These are phyloP conservation scores for Calonectria montana DNA, from an alignment of 2,329 filamentous ascomycete genomes.

Conservation along the genomic window DNA sequence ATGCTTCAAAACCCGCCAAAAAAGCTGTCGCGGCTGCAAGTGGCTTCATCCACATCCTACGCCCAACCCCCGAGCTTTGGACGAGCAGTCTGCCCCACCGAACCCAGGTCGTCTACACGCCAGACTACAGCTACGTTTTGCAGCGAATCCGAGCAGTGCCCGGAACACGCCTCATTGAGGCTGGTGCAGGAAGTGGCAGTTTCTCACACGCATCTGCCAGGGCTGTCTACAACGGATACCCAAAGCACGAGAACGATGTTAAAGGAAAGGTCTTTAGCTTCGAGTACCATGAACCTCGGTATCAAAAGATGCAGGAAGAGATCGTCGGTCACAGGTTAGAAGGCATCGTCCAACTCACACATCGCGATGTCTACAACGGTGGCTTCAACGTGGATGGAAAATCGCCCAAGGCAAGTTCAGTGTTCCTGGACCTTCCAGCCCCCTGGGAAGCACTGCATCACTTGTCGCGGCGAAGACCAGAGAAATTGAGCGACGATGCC, in stretches of 20 bases:
- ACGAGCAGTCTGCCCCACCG: constrained; percentile 83
- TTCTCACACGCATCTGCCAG: constrained; percentile 84
- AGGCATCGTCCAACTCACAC: constrained; percentile 76
- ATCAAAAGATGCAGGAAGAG: constrained; percentile 75
- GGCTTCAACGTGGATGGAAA: constrained; percentile 74
- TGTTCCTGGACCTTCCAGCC: constrained; percentile 85
- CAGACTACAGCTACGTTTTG: constrained; percentile 87
- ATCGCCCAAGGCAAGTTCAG: constrained; percentile 73
- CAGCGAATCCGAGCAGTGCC: constrained; percentile 80
- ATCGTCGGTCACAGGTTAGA: constrained; percentile 75
- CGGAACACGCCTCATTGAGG: constrained; percentile 80
- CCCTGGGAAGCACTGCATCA: constrained; percentile 85
- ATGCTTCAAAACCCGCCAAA: constrained; percentile 53
- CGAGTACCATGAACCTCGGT: constrained; percentile 82
- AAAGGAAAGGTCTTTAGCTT: constrained; percentile 83
- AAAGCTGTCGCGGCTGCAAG: constrained; percentile 66
- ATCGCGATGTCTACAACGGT: constrained; percentile 82
- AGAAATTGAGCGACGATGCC: constrained; percentile 36
- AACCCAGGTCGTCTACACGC: constrained; percentile 88
- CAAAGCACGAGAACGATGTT: constrained; percentile 54
- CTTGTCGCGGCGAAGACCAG: constrained; percentile 66
- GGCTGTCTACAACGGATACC: constrained; percentile 80
- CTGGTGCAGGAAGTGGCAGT: constrained; percentile 83
- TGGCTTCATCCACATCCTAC: constrained; percentile 83
- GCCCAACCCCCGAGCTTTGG: constrained; percentile 86